Percentiles rank a stretch among this genome's conserved stretches.
These are phyloP conservation scores for Coemansia sp. DNA, from an alignment of 192 early-diverging fungal genomes.

Conservation along the genomic window DNA sequence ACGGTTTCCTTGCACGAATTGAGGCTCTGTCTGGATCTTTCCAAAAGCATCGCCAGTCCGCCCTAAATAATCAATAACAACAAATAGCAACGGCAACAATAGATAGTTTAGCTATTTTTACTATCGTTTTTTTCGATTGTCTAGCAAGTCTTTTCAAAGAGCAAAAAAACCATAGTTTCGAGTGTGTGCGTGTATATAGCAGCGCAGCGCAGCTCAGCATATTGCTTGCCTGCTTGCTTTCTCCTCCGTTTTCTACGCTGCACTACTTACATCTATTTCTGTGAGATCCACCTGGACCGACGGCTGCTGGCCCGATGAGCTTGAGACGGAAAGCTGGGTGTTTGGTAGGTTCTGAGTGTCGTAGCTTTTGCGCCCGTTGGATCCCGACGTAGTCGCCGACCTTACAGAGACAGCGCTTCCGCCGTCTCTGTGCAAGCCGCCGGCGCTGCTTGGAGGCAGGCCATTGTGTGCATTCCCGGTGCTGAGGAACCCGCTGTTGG, in stretches of 20 bases:
- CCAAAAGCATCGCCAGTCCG: conserved; percentile 43
- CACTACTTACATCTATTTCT: conserved; percentile 42
- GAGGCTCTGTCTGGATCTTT: conserved; percentile 47
- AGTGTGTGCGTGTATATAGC: too few relatives aligned
- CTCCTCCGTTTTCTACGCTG: not conserved
- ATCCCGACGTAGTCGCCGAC: conserved; percentile 15
- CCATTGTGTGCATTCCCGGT: not conserved
- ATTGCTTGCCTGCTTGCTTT: not conserved
- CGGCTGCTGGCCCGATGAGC: conserved; percentile 2
- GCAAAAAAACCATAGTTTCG: too few relatives aligned
- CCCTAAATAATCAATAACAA: conserved; percentile 21
- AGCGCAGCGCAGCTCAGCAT: too few relatives aligned
- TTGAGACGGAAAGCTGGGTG: conserved; percentile 5
- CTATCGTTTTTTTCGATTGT: not conserved
- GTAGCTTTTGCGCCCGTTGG: conserved; percentile 28
- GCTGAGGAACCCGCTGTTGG: not conserved
- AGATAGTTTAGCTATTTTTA: not conserved
- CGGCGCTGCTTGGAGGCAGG: not conserved
- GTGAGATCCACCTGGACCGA: conserved; percentile 48
- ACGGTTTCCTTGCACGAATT: conserved; percentile 59
- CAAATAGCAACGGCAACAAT: too few relatives aligned
- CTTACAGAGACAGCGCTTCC: conserved; percentile 13
- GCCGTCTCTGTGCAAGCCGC: conserved; percentile 10
- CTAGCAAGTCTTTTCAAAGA: too few relatives aligned
- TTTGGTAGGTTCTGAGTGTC: conserved; percentile 16